A percentile compares a stretch with the other conserved stretches of the same genome.
Evolutionary conservation across 1,139 yeast genomes (phyloP).

Genomic region (Lizanozyma gosingica): DNA sequence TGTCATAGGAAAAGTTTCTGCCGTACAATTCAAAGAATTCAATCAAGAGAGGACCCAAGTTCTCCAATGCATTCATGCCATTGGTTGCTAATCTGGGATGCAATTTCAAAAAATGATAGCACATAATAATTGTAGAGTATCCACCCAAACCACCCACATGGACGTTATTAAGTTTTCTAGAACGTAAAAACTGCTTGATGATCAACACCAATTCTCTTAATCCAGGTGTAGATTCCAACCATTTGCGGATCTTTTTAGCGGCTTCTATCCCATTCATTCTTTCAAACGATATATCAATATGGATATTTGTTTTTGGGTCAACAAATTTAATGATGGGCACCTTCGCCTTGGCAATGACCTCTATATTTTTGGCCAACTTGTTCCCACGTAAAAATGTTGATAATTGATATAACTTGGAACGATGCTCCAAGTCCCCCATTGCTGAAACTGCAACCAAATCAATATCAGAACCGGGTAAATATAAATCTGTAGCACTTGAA

Average conservation of each 20-base stretch:
- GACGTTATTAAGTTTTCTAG: slow-evolving; percentile 80
- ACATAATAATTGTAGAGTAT: slow-evolving; percentile 80
- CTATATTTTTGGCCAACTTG: slow-evolving; percentile 63
- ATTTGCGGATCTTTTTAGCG: slow-evolving; percentile 66
- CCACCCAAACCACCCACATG: slow-evolving; percentile 97
- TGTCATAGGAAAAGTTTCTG: slow-evolving; percentile 79
- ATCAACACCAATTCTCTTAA: slow-evolving; percentile 77
- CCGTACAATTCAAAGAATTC: slow-evolving; percentile 97
- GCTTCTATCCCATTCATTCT: slow-evolving; percentile 80
- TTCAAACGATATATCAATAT: slow-evolving; percentile 89
- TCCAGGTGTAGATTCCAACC: slow-evolving; percentile 74
- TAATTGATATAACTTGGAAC: slow-evolving; percentile 63
- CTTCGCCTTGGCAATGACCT: slow-evolving; percentile 84
- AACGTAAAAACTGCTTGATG: slow-evolving; percentile 77
- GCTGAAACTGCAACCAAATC: slow-evolving; percentile 82
- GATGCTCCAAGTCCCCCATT: slow-evolving; percentile 55
- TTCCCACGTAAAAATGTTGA: slow-evolving; percentile 60
- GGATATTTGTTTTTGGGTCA: slow-evolving; percentile 63
- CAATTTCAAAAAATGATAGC: slow-evolving; percentile 67
- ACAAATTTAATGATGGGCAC: slow-evolving; percentile 94
- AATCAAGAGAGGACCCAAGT: slow-evolving; percentile 78
- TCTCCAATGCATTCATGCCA: slow-evolving; percentile 60
- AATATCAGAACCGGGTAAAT: slow-evolving; percentile 92
- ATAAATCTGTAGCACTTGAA: slow-evolving; percentile 88
- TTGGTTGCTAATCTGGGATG: slow-evolving; percentile 74